Conservation (phyloP, 176 grass and related monocot species). For the Carex pumila region DNA sequence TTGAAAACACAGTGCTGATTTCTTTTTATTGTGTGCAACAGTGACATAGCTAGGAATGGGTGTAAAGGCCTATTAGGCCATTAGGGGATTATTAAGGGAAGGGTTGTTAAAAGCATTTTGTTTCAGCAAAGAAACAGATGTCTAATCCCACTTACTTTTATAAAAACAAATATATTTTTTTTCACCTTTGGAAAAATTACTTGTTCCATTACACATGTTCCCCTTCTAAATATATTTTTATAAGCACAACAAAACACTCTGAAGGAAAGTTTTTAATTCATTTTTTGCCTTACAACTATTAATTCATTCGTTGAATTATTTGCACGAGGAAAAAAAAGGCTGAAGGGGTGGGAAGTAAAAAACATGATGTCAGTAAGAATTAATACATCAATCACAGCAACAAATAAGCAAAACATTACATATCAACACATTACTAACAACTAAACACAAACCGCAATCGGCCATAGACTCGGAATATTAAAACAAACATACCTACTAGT, state of each 20-base stretch:
- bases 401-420: neutral
- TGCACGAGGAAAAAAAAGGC: neutral
- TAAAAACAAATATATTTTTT: too few relatives aligned
- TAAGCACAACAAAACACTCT: neutral
- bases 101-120: too few relatives aligned
- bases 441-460: conserved; percentile 19
- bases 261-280: neutral
- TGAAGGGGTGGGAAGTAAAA: neutral
- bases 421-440: conserved; percentile 21
- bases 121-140: too few relatives aligned
- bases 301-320: neutral
- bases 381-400: neutral
- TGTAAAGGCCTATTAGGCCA: too few relatives aligned
- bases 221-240: neutral
- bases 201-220: too few relatives aligned
- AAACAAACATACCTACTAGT: conserved; percentile 1
- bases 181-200: too few relatives aligned
- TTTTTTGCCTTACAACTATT: neutral
- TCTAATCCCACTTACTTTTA: too few relatives aligned
- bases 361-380: neutral
- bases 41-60: too few relatives aligned
- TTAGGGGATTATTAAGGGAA: too few relatives aligned
- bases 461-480: neutral
- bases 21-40: too few relatives aligned
- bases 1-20: too few relatives aligned